Base-by-base conservation (phyloP, 208 protist species). In the Leishmania martiniquensis region DNA sequence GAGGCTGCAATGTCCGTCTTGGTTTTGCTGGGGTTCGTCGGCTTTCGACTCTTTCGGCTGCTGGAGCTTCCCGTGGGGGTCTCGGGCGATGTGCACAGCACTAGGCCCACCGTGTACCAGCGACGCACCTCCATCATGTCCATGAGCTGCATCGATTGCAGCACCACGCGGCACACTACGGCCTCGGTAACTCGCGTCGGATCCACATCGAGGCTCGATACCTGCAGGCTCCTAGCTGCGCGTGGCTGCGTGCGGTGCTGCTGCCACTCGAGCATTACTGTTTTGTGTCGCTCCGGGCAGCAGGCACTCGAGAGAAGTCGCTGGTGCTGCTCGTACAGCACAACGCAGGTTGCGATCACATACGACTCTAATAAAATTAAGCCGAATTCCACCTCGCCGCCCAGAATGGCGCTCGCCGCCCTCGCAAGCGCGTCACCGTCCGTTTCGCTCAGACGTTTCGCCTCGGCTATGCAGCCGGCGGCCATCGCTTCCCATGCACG, bases 31-130 rank as follows among this genome's bases (percentile, higher is more conserved):
- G 63, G 49, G 22, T 29, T 42, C 25, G 45, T 69, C 42, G 10
- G 15, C 34, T 15, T 47, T 22, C 13, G n/a, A 17, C 25, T 1
- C 55, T 1, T 29, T 45, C 55, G 15, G 39, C 1, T 29, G 55
- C 10, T 32, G 32, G 45, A 13, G 34, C 34, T 45, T 25, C 25
- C 44, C 29, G 12, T 34, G 57, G 17, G 22, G 13, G 45, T 42
- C 45, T 57, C 67, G 10, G 34, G 51, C 20, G 75, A 57, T 22
- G 68, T 67, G 75, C 67, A 80, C 10, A 95, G 73, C n/a, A 89
- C 75, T 4, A 93, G 73, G 17, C 89, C 85, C 55, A 90, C 82
- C 34, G 92, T 77, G 74, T 93, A 95, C 89, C 89, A 95, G 15
- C 86, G 86, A 52, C 87, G 87, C 47, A 92, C 72, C 62, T 79